phyloP scores from a whole-genome alignment of 176 grass and related monocot species.

The Calamus simplicifolius region DNA sequence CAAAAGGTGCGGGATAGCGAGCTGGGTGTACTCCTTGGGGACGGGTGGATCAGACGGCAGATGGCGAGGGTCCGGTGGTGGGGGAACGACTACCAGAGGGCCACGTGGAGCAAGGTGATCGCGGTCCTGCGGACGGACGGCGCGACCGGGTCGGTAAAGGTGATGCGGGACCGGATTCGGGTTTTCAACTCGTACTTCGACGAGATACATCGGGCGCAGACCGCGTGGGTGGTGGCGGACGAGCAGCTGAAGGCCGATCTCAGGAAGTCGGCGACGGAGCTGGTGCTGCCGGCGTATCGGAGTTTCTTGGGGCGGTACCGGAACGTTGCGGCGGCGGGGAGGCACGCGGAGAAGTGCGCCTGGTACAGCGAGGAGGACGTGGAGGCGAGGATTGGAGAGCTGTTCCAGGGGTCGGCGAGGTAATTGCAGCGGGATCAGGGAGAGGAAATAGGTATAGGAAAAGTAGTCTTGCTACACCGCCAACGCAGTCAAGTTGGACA shows the following conservation, averaged over 20 bases:
- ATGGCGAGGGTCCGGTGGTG: slow-evolving; percentile 70
- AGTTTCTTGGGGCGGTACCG: slow-evolving; percentile 48
- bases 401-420: slow-evolving; percentile 54
- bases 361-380: slow-evolving; percentile 76
- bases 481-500: too few relatives aligned
- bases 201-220: slow-evolving; percentile 52
- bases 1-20: slow-evolving; percentile 91
- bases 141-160: slow-evolving; percentile 28
- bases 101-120: slow-evolving; percentile 71
- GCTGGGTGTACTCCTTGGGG: slow-evolving; percentile 69
- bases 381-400: slow-evolving; percentile 48
- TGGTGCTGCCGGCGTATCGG: slow-evolving; percentile 53
- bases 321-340: slow-evolving; percentile 37
- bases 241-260: slow-evolving; percentile 58
- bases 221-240: slow-evolving; percentile 61
- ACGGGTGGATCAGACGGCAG: slow-evolving; percentile 89
- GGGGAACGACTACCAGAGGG: slow-evolving; percentile 67
- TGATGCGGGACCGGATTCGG: slow-evolving; percentile 61
- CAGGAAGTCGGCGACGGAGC: slow-evolving; percentile 33
- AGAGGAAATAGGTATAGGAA: neutral
- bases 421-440: neutral
- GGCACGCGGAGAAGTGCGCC: slow-evolving; percentile 39
- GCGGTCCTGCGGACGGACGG: slow-evolving; percentile 61
- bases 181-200: slow-evolving; percentile 81
- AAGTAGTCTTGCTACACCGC: too few relatives aligned